phyloP scores from a whole-genome alignment of 352 stramenopile species.

The Poterioochromonas sp. region DNA sequence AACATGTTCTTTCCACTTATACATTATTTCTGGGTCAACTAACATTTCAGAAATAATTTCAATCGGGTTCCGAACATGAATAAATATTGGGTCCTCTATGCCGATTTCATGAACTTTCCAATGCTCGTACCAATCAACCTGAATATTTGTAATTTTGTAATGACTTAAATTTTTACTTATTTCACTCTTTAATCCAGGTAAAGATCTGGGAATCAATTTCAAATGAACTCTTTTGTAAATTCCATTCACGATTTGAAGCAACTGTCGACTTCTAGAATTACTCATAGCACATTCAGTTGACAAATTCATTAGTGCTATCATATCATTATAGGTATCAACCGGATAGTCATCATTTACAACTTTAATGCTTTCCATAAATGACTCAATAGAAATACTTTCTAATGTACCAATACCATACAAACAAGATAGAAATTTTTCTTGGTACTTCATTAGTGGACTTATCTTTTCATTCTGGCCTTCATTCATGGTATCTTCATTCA shows the following conservation, averaged over 20 bases:
- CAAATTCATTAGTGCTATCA: conserved; percentile 15
- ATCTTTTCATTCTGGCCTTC: conserved; percentile 8
- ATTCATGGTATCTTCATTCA: conserved; percentile 15
- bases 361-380: conserved; percentile 17
- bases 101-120: conserved; percentile 28
- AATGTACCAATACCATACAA: conserved; percentile 15
- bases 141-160: conserved; percentile 30
- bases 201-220: conserved; percentile 14
- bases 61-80: conserved; percentile 21
- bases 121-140: conserved; percentile 25
- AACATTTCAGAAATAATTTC: conserved; percentile 26
- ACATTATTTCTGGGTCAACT: conserved; percentile 33
- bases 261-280: conserved; percentile 14
- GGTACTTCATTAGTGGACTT: conserved; percentile 8
- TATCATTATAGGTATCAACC: conserved; percentile 15
- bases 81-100: conserved; percentile 23
- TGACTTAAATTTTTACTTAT: conserved; percentile 19
- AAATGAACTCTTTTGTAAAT: conserved; percentile 18
- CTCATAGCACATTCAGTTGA: conserved; percentile 13
- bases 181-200: conserved; percentile 14
- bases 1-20: conserved; percentile 27
- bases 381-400: conserved; percentile 17
- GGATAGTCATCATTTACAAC: conserved; percentile 14
- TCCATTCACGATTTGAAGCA: conserved; percentile 13
- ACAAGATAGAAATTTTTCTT: conserved; percentile 18